Base-by-base conservation (phyloP, 768 basidiomycete genomes). In the Mycena indigotica region DNA sequence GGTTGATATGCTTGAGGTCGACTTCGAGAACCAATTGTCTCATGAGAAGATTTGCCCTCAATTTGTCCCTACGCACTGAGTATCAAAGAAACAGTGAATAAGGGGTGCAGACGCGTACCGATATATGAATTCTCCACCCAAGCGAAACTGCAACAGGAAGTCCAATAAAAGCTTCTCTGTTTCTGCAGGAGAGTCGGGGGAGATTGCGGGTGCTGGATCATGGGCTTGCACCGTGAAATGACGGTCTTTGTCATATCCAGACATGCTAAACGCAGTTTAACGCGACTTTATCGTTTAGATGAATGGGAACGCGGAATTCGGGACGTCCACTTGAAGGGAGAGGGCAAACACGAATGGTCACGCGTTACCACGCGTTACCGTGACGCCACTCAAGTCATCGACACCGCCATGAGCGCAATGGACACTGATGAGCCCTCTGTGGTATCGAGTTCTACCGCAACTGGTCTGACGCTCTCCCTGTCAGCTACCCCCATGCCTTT, bases 61-160 rank as follows among this genome's bases (percentile, higher is more conserved):
- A 78, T 62, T 91, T 91, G 68, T 99, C 97, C 67, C 94, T 80
- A 63, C 65, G 46, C 62, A 50, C 28, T 52, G 56, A 28, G 48
- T 38, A 39, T 52, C 44, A 38, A 28, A 38, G 12, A 35, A 52
- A 50, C 24, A 45, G 28, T 29, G 40, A 5, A 23, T 6, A n/a
- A 8, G 48, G 12, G 35, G 23, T 5, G 38, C 16, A 38, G 40
- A 19, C 48, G 66, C 82, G 56, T 55, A 88, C 94, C 95, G 83
- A 74, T 98, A 98, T 52, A 92, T 84, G 76, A 95, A 98, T 67
- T 93, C 90, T 61, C 89, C 90, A 12, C 91, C 92, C 46, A 95
- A 84, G 60, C 95, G 85, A 74, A 91, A 98, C 52, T 88, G 85
- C 53, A 92, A 80, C 41, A 98, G 78, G 73, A 98, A 98, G 29